Percentiles rank a stretch among this genome's conserved stretches.
These are phyloP conservation scores for Eucalyptus globulus DNA, from an alignment of 345 rosid genomes.

Conservation along the genomic window DNA sequence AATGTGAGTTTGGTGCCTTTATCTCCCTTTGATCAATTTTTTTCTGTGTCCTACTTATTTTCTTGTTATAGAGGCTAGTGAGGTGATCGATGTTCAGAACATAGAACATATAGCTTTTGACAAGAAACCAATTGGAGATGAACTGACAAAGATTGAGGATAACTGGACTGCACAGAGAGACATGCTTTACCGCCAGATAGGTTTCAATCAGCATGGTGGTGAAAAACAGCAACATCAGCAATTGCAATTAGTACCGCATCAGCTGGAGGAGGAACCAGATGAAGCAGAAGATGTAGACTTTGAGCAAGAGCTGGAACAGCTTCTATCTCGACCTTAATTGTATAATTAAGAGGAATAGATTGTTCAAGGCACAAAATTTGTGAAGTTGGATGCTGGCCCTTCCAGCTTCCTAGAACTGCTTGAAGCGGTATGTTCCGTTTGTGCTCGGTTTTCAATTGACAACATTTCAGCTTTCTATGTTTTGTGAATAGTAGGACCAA, in stretches of 20 bases:
- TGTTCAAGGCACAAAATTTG: not conserved
- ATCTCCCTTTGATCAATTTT: not conserved
- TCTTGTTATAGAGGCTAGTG: constrained; percentile 29
- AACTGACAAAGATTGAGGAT: constrained; percentile 27
- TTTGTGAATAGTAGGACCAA: not conserved
- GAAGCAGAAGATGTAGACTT: constrained; percentile 18
- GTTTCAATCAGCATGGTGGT: constrained; percentile 5
- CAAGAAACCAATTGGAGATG: constrained; percentile 27
- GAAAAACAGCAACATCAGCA: not conserved
- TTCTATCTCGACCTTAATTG: constrained; percentile 6
- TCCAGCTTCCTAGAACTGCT: not conserved
- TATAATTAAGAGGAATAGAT: not conserved
- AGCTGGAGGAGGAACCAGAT: not conserved
- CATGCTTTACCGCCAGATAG: constrained; percentile 28
- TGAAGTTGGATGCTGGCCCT: not conserved
- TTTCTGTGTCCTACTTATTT: not conserved
- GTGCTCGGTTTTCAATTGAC: not conserved
- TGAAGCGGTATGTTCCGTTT: not conserved
- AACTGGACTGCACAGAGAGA: constrained; percentile 47
- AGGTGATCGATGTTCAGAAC: constrained; percentile 31
- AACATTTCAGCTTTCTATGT: not conserved
- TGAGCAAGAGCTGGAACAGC: constrained; percentile 19
- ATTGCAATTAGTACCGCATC: not conserved
- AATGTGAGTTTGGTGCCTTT: not conserved
- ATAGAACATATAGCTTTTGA: constrained; percentile 49